Evolutionary conservation across 148 eudicot genomes (phyloP), one percentile per base, ranked within the genome.

Genomic region (Fagopyrum esculentum): DNA sequence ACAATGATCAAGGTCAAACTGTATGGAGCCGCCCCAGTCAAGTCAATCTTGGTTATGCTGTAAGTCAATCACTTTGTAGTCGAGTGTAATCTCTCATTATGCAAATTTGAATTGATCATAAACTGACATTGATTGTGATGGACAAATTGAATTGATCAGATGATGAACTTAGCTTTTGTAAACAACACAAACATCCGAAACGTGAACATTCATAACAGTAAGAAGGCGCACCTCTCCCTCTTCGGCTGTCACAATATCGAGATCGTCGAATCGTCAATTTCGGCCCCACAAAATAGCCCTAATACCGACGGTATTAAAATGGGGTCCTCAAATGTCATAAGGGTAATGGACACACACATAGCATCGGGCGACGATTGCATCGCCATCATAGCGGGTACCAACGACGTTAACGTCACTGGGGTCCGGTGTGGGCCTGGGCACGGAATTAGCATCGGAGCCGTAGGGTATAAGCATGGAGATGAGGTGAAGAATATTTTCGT

Each of bases 141-240:
- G 2, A n/a, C 6, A 56, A n/a, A 16, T 26, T 12, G 40, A 30
- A 35, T 7, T 35, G 40, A 35, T 35, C 85, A 92, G 97, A 26
- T 89, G 10, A 46, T 90, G 70, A 77, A 85, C 45, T 82, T 93
- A 51, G 84, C 74, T 59, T 84, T 83, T 16, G 88, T 91, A 35
- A 83, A 45, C 44, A 88, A 90, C 72, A 74, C 90, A 40, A 78
- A 35, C 22, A 77, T 89, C 16, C 60, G 63, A 40, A 72, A 84
- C 50, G 43, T 89, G 15, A 61, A 70, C 3, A 79, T 92, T 11
- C 47, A 84, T 52, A 81, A 93, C 84, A 88, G 91, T 81, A 88
- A 83, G 73, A 84, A 55, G 79, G 29, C 86, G 7, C 96, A 93
- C 77, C 68, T 92, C 74, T 77, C 73, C 75, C n/a, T 93, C 12